Conservation (phyloP, 768 basidiomycete genomes). For the Candolleomyces eurysporus region DNA sequence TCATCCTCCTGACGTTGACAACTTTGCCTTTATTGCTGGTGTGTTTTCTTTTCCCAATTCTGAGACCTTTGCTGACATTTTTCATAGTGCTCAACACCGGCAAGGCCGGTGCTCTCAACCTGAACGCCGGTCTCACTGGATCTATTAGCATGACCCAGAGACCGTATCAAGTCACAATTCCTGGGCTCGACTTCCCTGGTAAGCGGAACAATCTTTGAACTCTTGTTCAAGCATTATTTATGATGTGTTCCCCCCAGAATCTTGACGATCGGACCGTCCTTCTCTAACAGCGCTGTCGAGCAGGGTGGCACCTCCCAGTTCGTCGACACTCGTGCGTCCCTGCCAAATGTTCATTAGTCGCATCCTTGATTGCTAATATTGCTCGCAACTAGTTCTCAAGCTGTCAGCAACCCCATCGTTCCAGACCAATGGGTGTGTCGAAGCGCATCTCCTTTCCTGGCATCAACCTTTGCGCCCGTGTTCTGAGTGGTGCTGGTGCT, state of each 20-base stretch:
- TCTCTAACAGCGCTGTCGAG: slow-evolving; percentile 35
- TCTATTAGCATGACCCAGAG: too few relatives aligned
- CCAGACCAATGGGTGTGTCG: slow-evolving; percentile 38
- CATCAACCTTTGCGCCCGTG: slow-evolving; percentile 43
- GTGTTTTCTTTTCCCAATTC: neutral
- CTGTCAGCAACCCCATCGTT: slow-evolving; percentile 39
- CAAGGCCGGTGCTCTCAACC: too few relatives aligned
- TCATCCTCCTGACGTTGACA: slow-evolving; percentile 41
- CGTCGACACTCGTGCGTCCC: slow-evolving; percentile 41
- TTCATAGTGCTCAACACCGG: too few relatives aligned
- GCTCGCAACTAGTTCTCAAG: slow-evolving; percentile 30
- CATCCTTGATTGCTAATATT: neutral
- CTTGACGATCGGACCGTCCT: slow-evolving; percentile 46
- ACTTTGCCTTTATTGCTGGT: too few relatives aligned
- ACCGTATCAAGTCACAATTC: too few relatives aligned
- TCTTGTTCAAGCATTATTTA: too few relatives aligned
- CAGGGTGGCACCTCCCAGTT: slow-evolving; percentile 28
- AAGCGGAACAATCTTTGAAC: neutral
- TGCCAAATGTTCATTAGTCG: neutral
- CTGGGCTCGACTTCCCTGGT: too few relatives aligned
- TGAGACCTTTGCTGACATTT: too few relatives aligned
- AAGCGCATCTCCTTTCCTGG: slow-evolving; percentile 50
- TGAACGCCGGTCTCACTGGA: too few relatives aligned
- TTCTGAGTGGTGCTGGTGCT: slow-evolving; percentile 32
- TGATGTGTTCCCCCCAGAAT: slow-evolving; percentile 26